A percentile compares a stretch with the other conserved stretches of the same genome.
These are phyloP conservation scores for Biscogniauxia mediterranea DNA, from an alignment of 2,329 filamentous ascomycete species.

Conservation along the genomic window DNA sequence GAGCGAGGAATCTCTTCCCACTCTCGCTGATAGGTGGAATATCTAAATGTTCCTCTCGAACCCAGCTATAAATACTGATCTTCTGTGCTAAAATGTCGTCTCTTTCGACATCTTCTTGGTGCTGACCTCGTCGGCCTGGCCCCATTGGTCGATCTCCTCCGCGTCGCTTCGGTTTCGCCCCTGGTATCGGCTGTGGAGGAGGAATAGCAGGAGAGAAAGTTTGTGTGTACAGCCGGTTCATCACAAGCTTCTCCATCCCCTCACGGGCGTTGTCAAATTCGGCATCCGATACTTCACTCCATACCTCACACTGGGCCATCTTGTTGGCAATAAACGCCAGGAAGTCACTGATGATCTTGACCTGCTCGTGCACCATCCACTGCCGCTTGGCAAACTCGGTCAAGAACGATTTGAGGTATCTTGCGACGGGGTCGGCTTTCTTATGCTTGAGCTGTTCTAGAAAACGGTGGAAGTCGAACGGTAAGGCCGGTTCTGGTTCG, in stretches of 20 bases:
- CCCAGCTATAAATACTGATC: conserved; percentile 95
- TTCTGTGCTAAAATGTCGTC: conserved; percentile 97
- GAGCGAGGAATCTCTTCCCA: conserved; percentile 79
- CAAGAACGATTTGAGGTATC: conserved; percentile 91
- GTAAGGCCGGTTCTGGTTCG: conserved; percentile 77
- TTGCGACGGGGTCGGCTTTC: conserved; percentile 95
- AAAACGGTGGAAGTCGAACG: conserved; percentile 97
- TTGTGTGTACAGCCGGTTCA: conserved; percentile 94
- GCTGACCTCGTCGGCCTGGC: conserved; percentile 86
- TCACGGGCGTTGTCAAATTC: conserved; percentile 98
- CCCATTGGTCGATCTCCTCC: conserved; percentile 68
- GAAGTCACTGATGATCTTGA: conserved; percentile 98
- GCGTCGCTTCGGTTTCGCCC: conserved; percentile 65
- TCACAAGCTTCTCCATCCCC: conserved; percentile 99
- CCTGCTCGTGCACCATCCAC: conserved; percentile 99
- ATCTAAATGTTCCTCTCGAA: conserved; percentile 88
- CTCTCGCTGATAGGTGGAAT: conserved; percentile 83
- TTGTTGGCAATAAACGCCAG: conserved; percentile 96
- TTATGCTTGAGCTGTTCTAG: conserved; percentile 93
- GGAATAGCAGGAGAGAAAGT: conserved; percentile 95
- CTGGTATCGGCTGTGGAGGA: conserved; percentile 70
- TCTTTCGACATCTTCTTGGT: conserved; percentile 95
- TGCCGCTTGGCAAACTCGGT: conserved; percentile 95
- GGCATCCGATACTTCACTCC: conserved; percentile 90
- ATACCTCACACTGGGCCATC: conserved; percentile 96